Evolutionary conservation across 208 protist genomes (phyloP), one percentile per base, ranked within the genome.

Genomic region (Angomonas ambiguus): DNA sequence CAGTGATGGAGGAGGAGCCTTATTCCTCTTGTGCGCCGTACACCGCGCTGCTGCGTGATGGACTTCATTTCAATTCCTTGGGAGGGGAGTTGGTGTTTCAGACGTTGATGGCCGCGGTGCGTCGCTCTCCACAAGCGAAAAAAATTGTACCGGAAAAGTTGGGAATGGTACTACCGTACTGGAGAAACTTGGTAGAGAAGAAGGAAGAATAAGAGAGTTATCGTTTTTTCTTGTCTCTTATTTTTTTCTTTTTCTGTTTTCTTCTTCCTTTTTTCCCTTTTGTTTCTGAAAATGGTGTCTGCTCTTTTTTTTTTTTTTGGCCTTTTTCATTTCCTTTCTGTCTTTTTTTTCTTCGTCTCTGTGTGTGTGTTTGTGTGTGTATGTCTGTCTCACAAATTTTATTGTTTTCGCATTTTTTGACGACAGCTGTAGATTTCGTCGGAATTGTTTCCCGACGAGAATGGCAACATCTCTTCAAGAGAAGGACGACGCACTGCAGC

Each of bases 41-140:
- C 62, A 67, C 67, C n/a, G 34, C 28, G 16, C 55, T 78, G 28
- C 49, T 83, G 38, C 30, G 25, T n/a, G 74, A 87, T 42, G 80
- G 71, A 1, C 62, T 87, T 3, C 77, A 87, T 62, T 67, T 87
- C 57, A 80, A 79, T 33, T 24, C 65, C 5, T 18, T 30, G 8
- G 80, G 77, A 4, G 77, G 69, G 8, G 28, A 49, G 35, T 51
- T 81, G 6, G 18, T 83, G 11, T 78, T 72, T 41, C 67, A 67
- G n/a, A 73, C 74, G 1, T 53, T 87, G 55, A 63, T 74, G 51
- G 59, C 72, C 20, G 69, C 71, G 1, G 62, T 87, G 2, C 64
- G 61, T 10, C 35, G 31, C 8, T 72, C 81, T 0, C 63, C 72
- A 4, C 16, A 53, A 0, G 69, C 57, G 31, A 35, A 62, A 16